Percentiles rank a stretch among this genome's conserved stretches.
phyloP scores from a whole-genome alignment of 78 protist genomes.

The Dictyostelium intermedium region DNA sequence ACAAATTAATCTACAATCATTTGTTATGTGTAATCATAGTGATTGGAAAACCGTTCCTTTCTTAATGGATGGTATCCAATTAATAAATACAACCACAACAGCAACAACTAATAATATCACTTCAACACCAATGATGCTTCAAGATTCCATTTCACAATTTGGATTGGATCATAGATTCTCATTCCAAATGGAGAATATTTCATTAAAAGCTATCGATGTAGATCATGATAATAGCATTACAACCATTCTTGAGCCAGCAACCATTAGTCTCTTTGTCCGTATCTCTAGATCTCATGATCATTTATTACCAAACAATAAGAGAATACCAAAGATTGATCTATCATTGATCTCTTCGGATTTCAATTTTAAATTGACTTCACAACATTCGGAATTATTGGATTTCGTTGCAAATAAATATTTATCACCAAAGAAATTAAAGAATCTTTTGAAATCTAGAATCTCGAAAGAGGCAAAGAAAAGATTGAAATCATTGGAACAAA shows the following conservation, averaged over 20 bases:
- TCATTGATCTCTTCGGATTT: slow-evolving; percentile 44
- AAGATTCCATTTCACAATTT: slow-evolving; percentile 24
- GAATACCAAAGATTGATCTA: slow-evolving; percentile 74
- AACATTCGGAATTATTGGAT: slow-evolving; percentile 52
- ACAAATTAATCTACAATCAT: slow-evolving; percentile 12
- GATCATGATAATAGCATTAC: not conserved
- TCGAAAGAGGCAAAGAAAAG: slow-evolving; percentile 47
- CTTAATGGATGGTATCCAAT: slow-evolving; percentile 48
- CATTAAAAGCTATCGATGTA: not conserved
- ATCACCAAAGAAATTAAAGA: slow-evolving; percentile 61
- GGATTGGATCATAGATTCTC: slow-evolving; percentile 70
- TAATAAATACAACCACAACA: not conserved
- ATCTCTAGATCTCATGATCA: not conserved
- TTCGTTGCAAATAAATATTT: slow-evolving; percentile 47
- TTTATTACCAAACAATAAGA: not conserved
- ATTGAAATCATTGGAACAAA: slow-evolving; percentile 15
- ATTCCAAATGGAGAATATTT: slow-evolving; percentile 62
- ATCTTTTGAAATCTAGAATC: slow-evolving; percentile 26
- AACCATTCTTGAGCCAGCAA: slow-evolving; percentile 14
- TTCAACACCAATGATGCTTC: not conserved
- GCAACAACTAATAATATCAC: not conserved
- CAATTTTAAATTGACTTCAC: slow-evolving; percentile 40
- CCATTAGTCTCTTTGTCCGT: slow-evolving; percentile 41
- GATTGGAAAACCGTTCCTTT: slow-evolving; percentile 70
- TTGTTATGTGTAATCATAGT: slow-evolving; percentile 58